These are phyloP conservation scores for Chimonanthus salicifolius DNA, from an alignment of 164 flowering plant species.

Conservation along the genomic window DNA sequence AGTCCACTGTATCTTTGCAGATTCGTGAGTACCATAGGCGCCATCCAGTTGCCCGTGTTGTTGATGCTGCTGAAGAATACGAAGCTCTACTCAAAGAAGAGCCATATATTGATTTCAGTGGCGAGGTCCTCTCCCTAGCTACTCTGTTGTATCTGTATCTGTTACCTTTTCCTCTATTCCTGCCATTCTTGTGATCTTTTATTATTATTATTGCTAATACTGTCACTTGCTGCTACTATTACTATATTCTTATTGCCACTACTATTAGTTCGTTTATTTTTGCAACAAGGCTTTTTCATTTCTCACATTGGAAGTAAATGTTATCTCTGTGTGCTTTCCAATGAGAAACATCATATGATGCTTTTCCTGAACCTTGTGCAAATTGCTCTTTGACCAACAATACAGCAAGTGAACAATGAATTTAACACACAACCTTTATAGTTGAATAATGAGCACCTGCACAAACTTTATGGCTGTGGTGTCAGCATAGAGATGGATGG, in stretches of 20 bases:
- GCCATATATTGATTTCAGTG: conserved; percentile 85
- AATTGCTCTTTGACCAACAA: too few species aligned
- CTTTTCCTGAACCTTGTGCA: not conserved
- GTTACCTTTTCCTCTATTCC: not conserved
- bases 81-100: conserved; percentile 89
- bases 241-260: too few species aligned
- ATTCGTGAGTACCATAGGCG: conserved; percentile 95
- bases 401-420: too few species aligned
- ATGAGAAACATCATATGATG: too few species aligned
- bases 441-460: too few species aligned
- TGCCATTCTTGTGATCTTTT: not conserved
- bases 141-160: not conserved
- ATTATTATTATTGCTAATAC: too few species aligned
- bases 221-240: too few species aligned
- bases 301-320: not conserved
- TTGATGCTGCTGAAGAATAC: conserved; percentile 64
- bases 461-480: too few species aligned
- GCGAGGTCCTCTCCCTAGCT: conserved; percentile 56
- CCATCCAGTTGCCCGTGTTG: conserved; percentile 87
- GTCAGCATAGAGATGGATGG: too few species aligned
- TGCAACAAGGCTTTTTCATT: not conserved
- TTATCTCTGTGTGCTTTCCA: not conserved
- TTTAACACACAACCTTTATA: too few species aligned
- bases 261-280: too few species aligned
- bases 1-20: conserved; percentile 31